Evolutionary conservation across 345 rosid species (phyloP).

Genomic region (Linum usitatissimum): DNA sequence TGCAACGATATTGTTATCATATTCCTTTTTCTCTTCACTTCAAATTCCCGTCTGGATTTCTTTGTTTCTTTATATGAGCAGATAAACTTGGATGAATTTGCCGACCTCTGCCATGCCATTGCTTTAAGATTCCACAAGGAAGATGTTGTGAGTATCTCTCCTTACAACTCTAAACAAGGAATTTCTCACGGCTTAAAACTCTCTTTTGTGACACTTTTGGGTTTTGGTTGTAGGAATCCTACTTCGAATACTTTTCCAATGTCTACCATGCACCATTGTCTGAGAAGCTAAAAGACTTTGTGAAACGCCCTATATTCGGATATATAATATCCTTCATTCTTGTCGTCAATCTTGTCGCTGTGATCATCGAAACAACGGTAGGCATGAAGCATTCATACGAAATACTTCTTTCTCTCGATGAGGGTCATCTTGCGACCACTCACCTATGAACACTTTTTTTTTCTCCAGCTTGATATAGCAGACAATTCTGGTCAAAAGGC

Average conservation of each 20-base stretch:
- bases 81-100: conserved; percentile 84
- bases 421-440: too few relatives aligned
- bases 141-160: conserved; percentile 57
- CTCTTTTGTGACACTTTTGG: conserved; percentile 12
- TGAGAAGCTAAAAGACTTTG: conserved; percentile 55
- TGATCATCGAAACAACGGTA: conserved; percentile 92
- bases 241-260: conserved; percentile 47
- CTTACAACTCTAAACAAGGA: conserved; percentile 7
- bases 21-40: background rate
- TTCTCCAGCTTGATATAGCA: conserved; percentile 80
- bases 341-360: conserved; percentile 66
- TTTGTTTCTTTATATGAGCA: conserved; percentile 19
- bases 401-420: too few relatives aligned
- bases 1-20: background rate
- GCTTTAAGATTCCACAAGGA: conserved; percentile 84
- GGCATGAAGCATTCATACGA: conserved; percentile 1
- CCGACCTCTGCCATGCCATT: conserved; percentile 93
- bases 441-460: background rate
- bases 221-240: conserved; percentile 54
- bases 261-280: conserved; percentile 62
- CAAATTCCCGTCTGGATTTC: background rate
- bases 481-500: conserved; percentile 73
- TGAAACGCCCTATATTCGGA: conserved; percentile 61
- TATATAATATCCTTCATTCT: conserved; percentile 66
- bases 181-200: background rate